Percentiles rank a stretch among this genome's conserved stretches.
phyloP scores from a whole-genome alignment of 352 stramenopile species.

The Phytophthora idaei region DNA sequence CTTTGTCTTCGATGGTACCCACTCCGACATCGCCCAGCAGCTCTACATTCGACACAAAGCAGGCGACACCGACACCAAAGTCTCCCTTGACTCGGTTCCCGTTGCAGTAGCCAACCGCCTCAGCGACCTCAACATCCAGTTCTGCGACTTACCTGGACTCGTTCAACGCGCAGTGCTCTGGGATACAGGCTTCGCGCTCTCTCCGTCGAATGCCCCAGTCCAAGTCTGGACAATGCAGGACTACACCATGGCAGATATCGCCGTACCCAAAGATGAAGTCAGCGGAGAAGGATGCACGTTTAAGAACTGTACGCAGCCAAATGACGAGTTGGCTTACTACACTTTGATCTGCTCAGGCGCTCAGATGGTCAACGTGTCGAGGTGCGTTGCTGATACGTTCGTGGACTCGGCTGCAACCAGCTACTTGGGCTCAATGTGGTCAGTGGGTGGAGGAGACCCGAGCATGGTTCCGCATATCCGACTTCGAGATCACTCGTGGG shows the following conservation, averaged over 20 bases:
- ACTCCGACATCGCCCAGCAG: constrained; percentile 43
- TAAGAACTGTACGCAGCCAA: constrained; percentile 34
- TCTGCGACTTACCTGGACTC: constrained; percentile 26
- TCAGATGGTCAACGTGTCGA: constrained; percentile 41
- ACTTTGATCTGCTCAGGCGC: constrained; percentile 38
- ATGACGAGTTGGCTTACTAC: constrained; percentile 21
- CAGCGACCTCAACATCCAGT: constrained; percentile 9
- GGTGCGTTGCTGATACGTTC: constrained; percentile 40
- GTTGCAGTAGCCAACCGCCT: constrained; percentile 13
- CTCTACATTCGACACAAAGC: constrained; percentile 33
- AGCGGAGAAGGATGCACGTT: constrained; percentile 18
- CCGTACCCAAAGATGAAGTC: constrained; percentile 23
- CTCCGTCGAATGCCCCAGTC: constrained; percentile 18
- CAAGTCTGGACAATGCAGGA: constrained; percentile 28
- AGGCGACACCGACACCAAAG: constrained; percentile 10
- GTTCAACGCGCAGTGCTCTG: constrained; percentile 46
- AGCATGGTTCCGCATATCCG: constrained; percentile 24
- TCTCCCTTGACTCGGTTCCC: constrained; percentile 18
- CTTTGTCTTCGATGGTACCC: constrained; percentile 40
- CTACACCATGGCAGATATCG: constrained; percentile 35
- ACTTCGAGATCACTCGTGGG: constrained; percentile 30
- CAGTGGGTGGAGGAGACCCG: constrained; percentile 26
- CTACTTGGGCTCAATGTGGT: constrained; percentile 37
- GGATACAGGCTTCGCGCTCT: constrained; percentile 40
- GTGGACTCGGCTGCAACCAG: constrained; percentile 13